These are phyloP conservation scores for Rhinocladiella mackenziei DNA, from an alignment of 2,329 filamentous ascomycete genomes.

Conservation along the genomic window DNA sequence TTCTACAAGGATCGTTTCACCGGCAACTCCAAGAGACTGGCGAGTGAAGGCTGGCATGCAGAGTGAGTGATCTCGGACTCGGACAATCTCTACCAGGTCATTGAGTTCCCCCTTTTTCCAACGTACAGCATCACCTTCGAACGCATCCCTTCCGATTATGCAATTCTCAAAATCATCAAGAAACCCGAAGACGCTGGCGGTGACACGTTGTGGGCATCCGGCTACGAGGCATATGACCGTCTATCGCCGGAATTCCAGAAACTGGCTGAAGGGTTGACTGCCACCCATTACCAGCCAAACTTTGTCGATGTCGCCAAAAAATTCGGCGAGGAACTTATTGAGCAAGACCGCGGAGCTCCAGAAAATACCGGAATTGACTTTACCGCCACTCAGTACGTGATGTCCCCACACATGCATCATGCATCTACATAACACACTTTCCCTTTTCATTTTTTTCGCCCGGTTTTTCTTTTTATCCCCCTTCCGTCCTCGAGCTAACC, in stretches of 20 bases:
- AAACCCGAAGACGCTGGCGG: constrained; percentile 50
- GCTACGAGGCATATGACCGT: constrained; percentile 64
- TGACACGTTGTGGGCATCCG: constrained; percentile 64
- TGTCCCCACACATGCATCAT: constrained; percentile 32
- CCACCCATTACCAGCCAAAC: constrained; percentile 33
- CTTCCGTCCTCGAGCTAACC: too few species aligned
- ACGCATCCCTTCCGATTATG: constrained; percentile 60
- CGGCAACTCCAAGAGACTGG: constrained; percentile 31
- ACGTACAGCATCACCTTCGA: constrained; percentile 56
- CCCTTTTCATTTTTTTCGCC: too few species aligned
- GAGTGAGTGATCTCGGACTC: constrained; percentile 41
- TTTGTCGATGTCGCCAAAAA: constrained; percentile 35
- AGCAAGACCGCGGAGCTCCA: constrained; percentile 46
- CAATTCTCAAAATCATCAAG: constrained; percentile 54
- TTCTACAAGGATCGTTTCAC: constrained; percentile 38
- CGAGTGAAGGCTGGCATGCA: constrained; percentile 44
- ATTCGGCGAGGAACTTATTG: constrained; percentile 33
- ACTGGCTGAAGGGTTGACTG: constrained; percentile 41
- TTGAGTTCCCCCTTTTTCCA: constrained; percentile 38
- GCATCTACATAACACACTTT: neutral
- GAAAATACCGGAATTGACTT: constrained; percentile 55
- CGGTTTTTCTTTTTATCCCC: too few species aligned
- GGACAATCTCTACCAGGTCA: too few species aligned
- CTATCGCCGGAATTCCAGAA: constrained; percentile 49
- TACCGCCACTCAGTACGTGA: constrained; percentile 48